phyloP scores from a whole-genome alignment of 176 grass and related monocot species.

The Rhynchospora pubera region DNA sequence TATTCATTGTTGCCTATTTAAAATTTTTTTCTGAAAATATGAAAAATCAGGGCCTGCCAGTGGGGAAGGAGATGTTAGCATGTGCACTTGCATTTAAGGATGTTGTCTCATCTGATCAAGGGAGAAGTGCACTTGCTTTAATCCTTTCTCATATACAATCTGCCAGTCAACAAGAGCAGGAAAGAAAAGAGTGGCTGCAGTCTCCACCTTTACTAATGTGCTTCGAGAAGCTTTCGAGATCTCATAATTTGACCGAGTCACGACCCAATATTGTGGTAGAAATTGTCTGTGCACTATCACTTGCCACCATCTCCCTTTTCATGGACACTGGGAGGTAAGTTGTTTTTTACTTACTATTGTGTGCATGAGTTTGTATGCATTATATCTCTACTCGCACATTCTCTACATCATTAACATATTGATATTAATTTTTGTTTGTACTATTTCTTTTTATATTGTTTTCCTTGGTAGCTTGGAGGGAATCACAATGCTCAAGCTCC shows the following conservation, averaged over 20 bases:
- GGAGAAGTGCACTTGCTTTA: slow-evolving; percentile 38
- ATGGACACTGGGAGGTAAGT: slow-evolving; percentile 56
- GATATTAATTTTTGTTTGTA: neutral
- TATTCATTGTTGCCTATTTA: neutral
- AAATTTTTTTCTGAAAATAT: slow-evolving; percentile 1
- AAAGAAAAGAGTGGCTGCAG: slow-evolving; percentile 21
- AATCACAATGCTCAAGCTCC: slow-evolving; percentile 55
- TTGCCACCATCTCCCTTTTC: slow-evolving; percentile 50
- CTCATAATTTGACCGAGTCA: slow-evolving; percentile 35
- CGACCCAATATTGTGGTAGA: slow-evolving; percentile 43
- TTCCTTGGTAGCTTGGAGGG: slow-evolving; percentile 52
- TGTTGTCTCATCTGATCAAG: slow-evolving; percentile 51
- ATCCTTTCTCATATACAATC: slow-evolving; percentile 15
- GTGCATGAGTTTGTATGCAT: neutral
- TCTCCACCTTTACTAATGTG: slow-evolving; percentile 31
- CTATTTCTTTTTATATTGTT: neutral
- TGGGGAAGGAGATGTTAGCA: slow-evolving; percentile 71
- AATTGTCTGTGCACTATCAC: slow-evolving; percentile 51
- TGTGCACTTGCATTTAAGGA: slow-evolving; percentile 80
- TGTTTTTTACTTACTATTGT: neutral
- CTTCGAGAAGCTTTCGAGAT: slow-evolving; percentile 37
- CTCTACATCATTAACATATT: neutral
- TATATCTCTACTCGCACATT: neutral
- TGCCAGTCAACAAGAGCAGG: slow-evolving; percentile 19
- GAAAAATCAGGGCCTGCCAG: slow-evolving; percentile 53